A percentile compares a stretch with the other conserved stretches of the same genome.
Evolutionary conservation across 1,284 basidiomycete species (phyloP).

Genomic region (Trichosporon ovoides): DNA sequence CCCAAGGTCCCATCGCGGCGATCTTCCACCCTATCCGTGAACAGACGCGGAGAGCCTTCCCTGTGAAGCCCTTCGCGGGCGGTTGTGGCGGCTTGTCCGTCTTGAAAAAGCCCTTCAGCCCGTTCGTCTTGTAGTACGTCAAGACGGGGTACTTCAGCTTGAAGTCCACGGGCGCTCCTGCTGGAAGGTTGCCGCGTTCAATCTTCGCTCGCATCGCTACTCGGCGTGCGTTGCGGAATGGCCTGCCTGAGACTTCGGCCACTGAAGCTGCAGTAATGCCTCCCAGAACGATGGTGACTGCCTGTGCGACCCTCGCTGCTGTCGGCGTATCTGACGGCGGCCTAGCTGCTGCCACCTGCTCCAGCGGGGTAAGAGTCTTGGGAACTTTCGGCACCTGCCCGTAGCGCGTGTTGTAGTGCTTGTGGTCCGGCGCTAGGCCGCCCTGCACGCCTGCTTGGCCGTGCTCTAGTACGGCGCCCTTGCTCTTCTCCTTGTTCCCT

Average conservation of each 20-base stretch:
- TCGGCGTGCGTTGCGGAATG: constrained; percentile 28
- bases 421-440: background rate
- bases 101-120: background rate
- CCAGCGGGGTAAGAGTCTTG: background rate
- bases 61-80: background rate
- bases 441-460: background rate
- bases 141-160: constrained; percentile 1
- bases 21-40: constrained; percentile 36
- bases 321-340: constrained; percentile 29
- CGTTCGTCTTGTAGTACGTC: background rate
- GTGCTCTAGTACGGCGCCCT: background rate
- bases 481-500: background rate
- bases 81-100: background rate
- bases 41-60: background rate
- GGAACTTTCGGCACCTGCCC: background rate
- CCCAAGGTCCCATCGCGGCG: constrained; percentile 47
- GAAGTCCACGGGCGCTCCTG: background rate
- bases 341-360: constrained; percentile 7
- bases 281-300: constrained; percentile 42
- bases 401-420: background rate
- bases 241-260: constrained; percentile 40
- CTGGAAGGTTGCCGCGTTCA: constrained; percentile 7
- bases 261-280: constrained; percentile 40
- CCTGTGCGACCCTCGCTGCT: constrained; percentile 43
- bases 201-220: constrained; percentile 26